phyloP scores from a whole-genome alignment of 169 alveolate genomes.

The Condylostoma magnum region DNA sequence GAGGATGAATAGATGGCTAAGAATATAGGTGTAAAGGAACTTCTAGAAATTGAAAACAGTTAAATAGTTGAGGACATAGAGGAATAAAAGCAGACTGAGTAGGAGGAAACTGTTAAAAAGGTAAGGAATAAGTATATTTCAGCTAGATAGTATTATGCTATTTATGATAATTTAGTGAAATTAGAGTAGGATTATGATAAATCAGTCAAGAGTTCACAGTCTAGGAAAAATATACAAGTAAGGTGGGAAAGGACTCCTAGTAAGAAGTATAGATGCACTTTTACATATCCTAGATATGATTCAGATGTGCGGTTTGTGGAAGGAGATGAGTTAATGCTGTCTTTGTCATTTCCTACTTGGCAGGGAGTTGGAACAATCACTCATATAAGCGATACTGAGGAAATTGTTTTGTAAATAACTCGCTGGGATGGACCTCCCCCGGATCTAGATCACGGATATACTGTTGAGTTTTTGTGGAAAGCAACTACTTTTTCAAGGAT shows the following conservation, averaged over 20 bases:
- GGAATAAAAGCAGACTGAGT: background rate
- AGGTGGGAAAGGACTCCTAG: constrained; percentile 76
- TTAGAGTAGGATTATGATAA: constrained; percentile 94
- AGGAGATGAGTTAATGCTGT: constrained; percentile 87
- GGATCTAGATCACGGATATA: constrained; percentile 66
- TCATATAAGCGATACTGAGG: constrained; percentile 69
- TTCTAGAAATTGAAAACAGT: constrained; percentile 57
- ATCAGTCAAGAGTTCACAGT: constrained; percentile 86
- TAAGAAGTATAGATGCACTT: constrained; percentile 84
- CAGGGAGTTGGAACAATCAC: constrained; percentile 76
- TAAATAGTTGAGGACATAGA: constrained; percentile 47
- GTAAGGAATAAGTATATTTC: constrained; percentile 45
- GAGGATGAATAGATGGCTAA: constrained; percentile 59
- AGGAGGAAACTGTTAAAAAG: background rate
- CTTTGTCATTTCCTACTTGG: constrained; percentile 52
- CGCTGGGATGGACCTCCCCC: constrained; percentile 53
- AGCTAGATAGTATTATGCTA: constrained; percentile 65
- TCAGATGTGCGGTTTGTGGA: constrained; percentile 83
- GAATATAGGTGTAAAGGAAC: constrained; percentile 38
- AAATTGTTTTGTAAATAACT: constrained; percentile 78
- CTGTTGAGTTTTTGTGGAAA: constrained; percentile 93
- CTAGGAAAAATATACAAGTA: constrained; percentile 74
- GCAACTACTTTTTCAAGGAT: constrained; percentile 93
- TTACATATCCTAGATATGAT: constrained; percentile 87
- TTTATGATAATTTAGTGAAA: constrained; percentile 84